Percentiles rank a stretch among this genome's conserved stretches.
Evolutionary conservation across 345 rosid genomes (phyloP).

Genomic region (Camelina laxa): DNA sequence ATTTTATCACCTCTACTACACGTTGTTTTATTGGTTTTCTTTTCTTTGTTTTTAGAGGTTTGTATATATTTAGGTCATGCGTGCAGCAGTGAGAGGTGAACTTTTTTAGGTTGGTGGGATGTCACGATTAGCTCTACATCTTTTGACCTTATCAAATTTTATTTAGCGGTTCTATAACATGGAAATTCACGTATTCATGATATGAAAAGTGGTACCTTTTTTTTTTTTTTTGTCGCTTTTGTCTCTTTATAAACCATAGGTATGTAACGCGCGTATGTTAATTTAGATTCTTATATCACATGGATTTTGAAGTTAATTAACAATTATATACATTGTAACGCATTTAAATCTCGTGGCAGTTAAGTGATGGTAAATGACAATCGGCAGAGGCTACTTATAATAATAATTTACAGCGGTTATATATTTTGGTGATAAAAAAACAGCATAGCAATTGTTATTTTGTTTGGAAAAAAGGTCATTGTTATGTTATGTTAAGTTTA

Average conservation of each 20-base stretch:
- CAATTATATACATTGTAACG: background rate
- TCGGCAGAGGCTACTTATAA: background rate
- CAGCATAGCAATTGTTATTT: background rate
- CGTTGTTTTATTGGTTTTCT: background rate
- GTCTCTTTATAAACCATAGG: background rate
- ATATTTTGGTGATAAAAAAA: background rate
- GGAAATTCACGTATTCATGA: background rate
- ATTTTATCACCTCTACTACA: background rate
- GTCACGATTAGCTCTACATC: conserved; percentile 25
- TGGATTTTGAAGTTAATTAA: background rate
- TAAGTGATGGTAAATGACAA: background rate
- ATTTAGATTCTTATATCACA: too few relatives aligned
- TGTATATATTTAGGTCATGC: conserved; percentile 7
- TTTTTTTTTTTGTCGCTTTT: background rate
- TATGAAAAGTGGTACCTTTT: background rate
- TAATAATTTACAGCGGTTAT: background rate
- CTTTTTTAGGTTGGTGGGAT: conserved; percentile 37
- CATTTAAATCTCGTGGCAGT: background rate
- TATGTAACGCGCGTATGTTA: too few relatives aligned
- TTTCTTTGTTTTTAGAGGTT: background rate
- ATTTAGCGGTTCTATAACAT: conserved; percentile 8
- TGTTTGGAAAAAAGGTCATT: background rate
- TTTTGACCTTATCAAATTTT: conserved; percentile 32
- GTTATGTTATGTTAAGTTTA: background rate
- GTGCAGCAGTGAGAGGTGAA: conserved; percentile 20